Conservation (phyloP, 371 early-diverging fungal genomes). For the Mortierella sp. region DNA sequence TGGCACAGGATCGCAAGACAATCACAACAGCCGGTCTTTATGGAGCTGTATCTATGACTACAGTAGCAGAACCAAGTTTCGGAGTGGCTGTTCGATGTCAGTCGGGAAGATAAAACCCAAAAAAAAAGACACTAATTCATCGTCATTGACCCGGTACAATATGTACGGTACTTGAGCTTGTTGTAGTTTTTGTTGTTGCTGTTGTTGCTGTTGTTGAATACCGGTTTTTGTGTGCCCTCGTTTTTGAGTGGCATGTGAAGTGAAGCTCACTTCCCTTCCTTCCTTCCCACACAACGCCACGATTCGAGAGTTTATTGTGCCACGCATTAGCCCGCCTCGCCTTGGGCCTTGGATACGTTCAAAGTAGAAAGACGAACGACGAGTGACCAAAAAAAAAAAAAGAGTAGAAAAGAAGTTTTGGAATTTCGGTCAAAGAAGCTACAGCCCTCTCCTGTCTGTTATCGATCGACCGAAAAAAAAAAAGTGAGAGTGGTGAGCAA, state of each 20-base stretch:
- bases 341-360: too few species aligned
- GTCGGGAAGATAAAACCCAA: neutral
- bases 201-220: too few species aligned
- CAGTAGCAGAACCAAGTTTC: neutral
- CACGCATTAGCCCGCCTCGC: too few species aligned
- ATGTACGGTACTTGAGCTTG: neutral
- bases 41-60: too few species aligned
- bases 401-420: conserved; percentile 1
- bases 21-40: neutral
- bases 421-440: neutral
- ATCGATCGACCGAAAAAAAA: too few species aligned
- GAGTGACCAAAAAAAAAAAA: neutral
- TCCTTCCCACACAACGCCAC: too few species aligned
- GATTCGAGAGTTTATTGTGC: too few species aligned
- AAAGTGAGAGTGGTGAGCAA: neutral
- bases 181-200: neutral
- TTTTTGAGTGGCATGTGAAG: too few species aligned
- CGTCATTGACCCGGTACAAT: neutral
- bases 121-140: neutral
- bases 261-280: too few species aligned
- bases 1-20: neutral
- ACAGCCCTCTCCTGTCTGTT: neutral
- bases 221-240: neutral
- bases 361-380: neutral
- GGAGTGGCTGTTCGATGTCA: neutral